A percentile compares a stretch with the other conserved stretches of the same genome.
These are phyloP conservation scores for Agaricus blazei DNA, from an alignment of 768 basidiomycete genomes.

Conservation along the genomic window DNA sequence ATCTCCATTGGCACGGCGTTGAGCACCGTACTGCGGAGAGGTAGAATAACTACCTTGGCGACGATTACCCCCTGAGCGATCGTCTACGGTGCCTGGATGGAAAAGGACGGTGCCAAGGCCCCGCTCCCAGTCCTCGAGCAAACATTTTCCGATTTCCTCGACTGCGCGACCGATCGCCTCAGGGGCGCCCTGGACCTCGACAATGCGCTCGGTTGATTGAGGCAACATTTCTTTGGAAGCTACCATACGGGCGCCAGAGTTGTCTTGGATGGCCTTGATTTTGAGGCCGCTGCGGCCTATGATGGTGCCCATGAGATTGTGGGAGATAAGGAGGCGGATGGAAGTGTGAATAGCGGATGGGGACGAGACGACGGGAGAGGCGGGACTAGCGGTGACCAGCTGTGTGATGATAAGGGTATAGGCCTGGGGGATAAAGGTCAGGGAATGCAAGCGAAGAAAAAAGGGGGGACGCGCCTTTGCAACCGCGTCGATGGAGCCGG, in stretches of 20 bases:
- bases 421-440: slow-evolving; percentile 47
- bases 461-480: slow-evolving; percentile 58
- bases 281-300: slow-evolving; percentile 95
- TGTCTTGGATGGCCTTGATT: slow-evolving; percentile 98
- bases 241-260: slow-evolving; percentile 95
- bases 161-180: slow-evolving; percentile 92
- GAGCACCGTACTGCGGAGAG: slow-evolving; percentile 4
- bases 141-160: slow-evolving; percentile 91
- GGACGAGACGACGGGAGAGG: slow-evolving; percentile 65
- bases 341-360: slow-evolving; percentile 78
- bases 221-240: slow-evolving; percentile 99
- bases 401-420: slow-evolving; percentile 93
- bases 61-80: slow-evolving; percentile 51
- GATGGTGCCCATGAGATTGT: slow-evolving; percentile 99
- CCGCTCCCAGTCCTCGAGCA: slow-evolving; percentile 96
- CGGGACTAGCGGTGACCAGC: slow-evolving; percentile 77
- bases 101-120: slow-evolving; percentile 92
- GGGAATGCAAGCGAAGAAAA: slow-evolving; percentile 9
- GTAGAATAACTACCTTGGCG: slow-evolving; percentile 40
- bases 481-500: slow-evolving; percentile 87
- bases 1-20: slow-evolving; percentile 68
- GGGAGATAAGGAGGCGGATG: slow-evolving; percentile 95
- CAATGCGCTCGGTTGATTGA: slow-evolving; percentile 97
- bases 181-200: slow-evolving; percentile 93
- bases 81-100: slow-evolving; percentile 86